Base-by-base conservation (phyloP, 2,329 filamentous ascomycete species). In the Claviceps sp. region DNA sequence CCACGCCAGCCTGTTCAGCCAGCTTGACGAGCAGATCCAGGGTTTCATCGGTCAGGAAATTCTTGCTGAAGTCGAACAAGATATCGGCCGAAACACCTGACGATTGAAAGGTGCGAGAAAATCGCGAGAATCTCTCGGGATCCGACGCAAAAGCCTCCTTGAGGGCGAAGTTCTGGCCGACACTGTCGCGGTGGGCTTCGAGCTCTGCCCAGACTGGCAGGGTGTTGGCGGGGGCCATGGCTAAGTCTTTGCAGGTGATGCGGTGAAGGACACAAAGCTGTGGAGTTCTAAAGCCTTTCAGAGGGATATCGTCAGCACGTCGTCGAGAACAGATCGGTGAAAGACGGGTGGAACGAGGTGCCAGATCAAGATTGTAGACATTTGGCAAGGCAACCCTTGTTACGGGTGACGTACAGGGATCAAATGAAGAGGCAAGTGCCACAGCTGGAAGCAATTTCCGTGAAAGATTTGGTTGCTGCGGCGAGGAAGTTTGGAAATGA, bases 31-130 rank as follows among this genome's bases (percentile, higher is more conserved):
- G 80, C 48, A 95, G 78, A 58, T 85, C 77, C 50, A 97, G 76
- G 4, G 91, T 97, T 73, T 97, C 90, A 61, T 95, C 87, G 56
- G 86, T 93, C 63, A 97, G 70, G 71, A 98, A 90, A 81, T 98
- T 98, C 82, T 98, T 98, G 76, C 86, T 93, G 74, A 95, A 98
- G 72, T 98, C 93, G 71, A 97, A 98, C 57, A 98, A 81, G 64
- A 94, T 93, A 59, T 96, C 89, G 60, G 82, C 84, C 64, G 94
- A 87, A 60, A 86, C 84, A 50, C 79, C 90, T 34, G 82, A 75
- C 71, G 94, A 89, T 61, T 79, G 74, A 71, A 97, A 95, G 64
- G 80, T 88, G 68, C 84, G 87, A 67, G 83, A 87, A 75, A 95
- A 90, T 73, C 93, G 95, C 64, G 84, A 72, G 76, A 96, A 97